Conservation (phyloP, 179 eudicot species). For the Sideroxylon spinosum region DNA sequence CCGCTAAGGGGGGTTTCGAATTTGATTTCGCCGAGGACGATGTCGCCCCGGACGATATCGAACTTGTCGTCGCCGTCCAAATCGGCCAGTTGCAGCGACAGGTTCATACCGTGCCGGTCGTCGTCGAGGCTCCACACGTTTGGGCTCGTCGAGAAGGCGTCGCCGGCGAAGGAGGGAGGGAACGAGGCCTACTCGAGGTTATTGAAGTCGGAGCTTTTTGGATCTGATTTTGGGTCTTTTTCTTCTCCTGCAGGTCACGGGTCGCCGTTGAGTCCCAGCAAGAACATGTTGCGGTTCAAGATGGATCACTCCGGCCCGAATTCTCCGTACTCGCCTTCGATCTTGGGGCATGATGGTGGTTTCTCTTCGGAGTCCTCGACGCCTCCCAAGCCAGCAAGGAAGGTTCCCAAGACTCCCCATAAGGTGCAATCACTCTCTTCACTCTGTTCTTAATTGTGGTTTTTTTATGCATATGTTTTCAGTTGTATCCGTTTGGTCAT, state of each 20-base stretch:
- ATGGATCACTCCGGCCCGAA: slow-evolving; percentile 59
- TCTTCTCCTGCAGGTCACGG: slow-evolving; percentile 67
- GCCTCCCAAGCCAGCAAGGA: slow-evolving; percentile 79
- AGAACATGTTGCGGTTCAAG: slow-evolving; percentile 81
- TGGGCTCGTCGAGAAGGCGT: slow-evolving; percentile 61
- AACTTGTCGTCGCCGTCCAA: slow-evolving; percentile 50
- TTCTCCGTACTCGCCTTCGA: slow-evolving; percentile 60
- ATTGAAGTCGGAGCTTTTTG: slow-evolving; percentile 69
- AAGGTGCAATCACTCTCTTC: slow-evolving; percentile 43
- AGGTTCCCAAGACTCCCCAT: slow-evolving; percentile 91
- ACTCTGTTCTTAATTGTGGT: neutral
- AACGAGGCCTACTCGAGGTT: slow-evolving; percentile 74
- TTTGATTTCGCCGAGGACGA: slow-evolving; percentile 43
- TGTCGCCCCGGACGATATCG: slow-evolving; percentile 71
- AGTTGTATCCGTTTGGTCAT: neutral
- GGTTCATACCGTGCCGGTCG: slow-evolving; percentile 93
- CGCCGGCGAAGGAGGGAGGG: slow-evolving; percentile 45
- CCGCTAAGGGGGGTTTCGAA: slow-evolving; percentile 25
- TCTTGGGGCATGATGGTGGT: slow-evolving; percentile 45
- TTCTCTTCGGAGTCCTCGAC: slow-evolving; percentile 37
- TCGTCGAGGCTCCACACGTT: slow-evolving; percentile 82
- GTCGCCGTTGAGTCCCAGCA: slow-evolving; percentile 62
- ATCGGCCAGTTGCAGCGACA: slow-evolving; percentile 56
- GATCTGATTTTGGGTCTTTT: slow-evolving; percentile 69
- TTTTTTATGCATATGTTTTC: neutral